Base-by-base conservation (phyloP, 169 alveolate genomes). In the Besnoitia besnoiti region DNA sequence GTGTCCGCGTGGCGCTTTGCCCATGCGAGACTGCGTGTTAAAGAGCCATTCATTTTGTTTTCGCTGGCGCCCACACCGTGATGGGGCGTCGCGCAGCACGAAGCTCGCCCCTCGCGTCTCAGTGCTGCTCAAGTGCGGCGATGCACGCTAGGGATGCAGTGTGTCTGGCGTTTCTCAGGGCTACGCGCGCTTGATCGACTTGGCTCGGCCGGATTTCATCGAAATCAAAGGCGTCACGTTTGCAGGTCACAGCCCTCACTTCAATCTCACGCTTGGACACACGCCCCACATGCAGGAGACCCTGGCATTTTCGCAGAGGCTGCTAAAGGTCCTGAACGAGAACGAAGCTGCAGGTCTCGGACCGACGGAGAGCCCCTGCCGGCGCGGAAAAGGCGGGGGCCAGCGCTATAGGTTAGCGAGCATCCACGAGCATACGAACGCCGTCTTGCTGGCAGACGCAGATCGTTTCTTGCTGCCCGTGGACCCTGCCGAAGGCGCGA, bases 171-270 rank as follows among this genome's bases (percentile, higher is more conserved):
- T n/a, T n/a, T n/a, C n/a, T 21, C 85, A 91, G 61, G 97, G 96
- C 85, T 97, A 96, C 82, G 96, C 97, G 21, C 91, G 94, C 47
- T 93, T 97, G 91, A 92, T 97, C 33, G 92, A 92, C 91, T 73
- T 92, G 85, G 98, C 98, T 4, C 96, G 89, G 85, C 98, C 98
- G 8, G 98, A 97, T 85, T 96, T 97, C 89, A 95, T 97, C 1
- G 99, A 97, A 94, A 96, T 97, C 59, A 97, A 97, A 90, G 98
- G 98, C 8, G 98, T 97, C 75, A 97, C 99, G 24, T 97, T 96
- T 94, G 97, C 98, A 85, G 99, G 99, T 3, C 95, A 96, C 46
- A 67, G 91, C 30, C 94, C 80, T 73, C 84, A 91, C 14, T 82
- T 67, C 59, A 75, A 40, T 30, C 3, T 37, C 16, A 24, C 59